Base-by-base conservation (phyloP, 1,284 basidiomycete species). In the Inonotus hispidus region DNA sequence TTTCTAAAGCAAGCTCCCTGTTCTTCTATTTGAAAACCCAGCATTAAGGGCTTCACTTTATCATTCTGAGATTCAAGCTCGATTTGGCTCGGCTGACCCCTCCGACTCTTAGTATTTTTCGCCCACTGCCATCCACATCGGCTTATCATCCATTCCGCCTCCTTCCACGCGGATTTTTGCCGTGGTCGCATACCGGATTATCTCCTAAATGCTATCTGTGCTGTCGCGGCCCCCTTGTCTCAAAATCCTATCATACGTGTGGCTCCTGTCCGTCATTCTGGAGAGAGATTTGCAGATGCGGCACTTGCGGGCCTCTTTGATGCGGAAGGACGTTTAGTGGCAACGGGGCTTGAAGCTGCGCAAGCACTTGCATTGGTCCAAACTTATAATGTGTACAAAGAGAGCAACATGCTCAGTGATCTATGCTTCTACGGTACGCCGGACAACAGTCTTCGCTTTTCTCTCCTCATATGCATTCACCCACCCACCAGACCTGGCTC, bases 41-140 rank as follows among this genome's bases (percentile, higher is more conserved):
- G n/a, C 11, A 19, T 49, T 11, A 35, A 25, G 19, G 27, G 11
- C 16, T 58, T 39, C n/a, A 16, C n/a, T 38, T 13, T 47, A 13
- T 2, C 23, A 21, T 6, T 19, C 27, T 41, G 3, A 7, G n/a
- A 45, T 19, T 10, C 45, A 10, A 38, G 5, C 41, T 43, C 19
- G 13, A 43, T 43, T 16, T 43, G 41, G 16, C 41, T 43, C 16
- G 19, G 19, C 49, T 52, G 27, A 60, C 59, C 2, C 14, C 19
- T 21, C 52, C 16, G 39, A 13, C 32, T 21, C 53, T 56, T 67
- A 92, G 88, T 92, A 11, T 92, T 92, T 72, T 92, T 92, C 70
- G 80, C 88, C 25, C 88, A 89, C 71, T 85, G 84, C 67, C 87
- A 91, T 68, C 89, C 90, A 10, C 82, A 84, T 62, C 81, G 85